phyloP scores from a whole-genome alignment of 805 yeast species.

The Priceomyces haplophilus region DNA sequence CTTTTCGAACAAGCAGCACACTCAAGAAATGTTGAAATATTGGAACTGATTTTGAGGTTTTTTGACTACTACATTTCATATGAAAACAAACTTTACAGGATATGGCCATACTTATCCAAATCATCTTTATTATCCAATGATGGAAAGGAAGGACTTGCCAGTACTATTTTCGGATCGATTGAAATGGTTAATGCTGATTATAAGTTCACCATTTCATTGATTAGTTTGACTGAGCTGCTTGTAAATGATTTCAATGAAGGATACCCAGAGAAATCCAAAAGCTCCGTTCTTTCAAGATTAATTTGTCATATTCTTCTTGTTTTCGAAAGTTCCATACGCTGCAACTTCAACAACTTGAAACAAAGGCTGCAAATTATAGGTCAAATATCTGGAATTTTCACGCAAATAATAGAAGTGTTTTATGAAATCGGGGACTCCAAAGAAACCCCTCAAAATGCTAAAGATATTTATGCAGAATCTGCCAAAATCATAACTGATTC shows the following conservation, averaged over 20 bases:
- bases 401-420: slow-evolving; percentile 49
- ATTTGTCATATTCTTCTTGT: slow-evolving; percentile 58
- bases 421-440: slow-evolving; percentile 53
- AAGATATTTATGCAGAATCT: slow-evolving; percentile 49
- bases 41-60: slow-evolving; percentile 47
- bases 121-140: slow-evolving; percentile 62
- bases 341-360: slow-evolving; percentile 56
- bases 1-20: slow-evolving; percentile 68
- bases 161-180: slow-evolving; percentile 61
- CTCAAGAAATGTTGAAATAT: slow-evolving; percentile 45
- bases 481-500: slow-evolving; percentile 50
- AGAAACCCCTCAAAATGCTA: slow-evolving; percentile 35
- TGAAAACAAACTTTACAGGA: slow-evolving; percentile 51
- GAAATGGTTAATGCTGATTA: slow-evolving; percentile 71
- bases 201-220: slow-evolving; percentile 57
- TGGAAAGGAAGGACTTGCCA: slow-evolving; percentile 60
- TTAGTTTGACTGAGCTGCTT: slow-evolving; percentile 53
- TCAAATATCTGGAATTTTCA: slow-evolving; percentile 51
- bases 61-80: slow-evolving; percentile 20
- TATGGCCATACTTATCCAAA: slow-evolving; percentile 75
- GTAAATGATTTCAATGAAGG: slow-evolving; percentile 43
- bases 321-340: slow-evolving; percentile 69
- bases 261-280: slow-evolving; percentile 27
- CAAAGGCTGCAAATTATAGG: slow-evolving; percentile 65
- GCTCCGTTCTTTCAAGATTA: slow-evolving; percentile 54